Conservation (phyloP, 1,139 yeast genomes). For the Candida tetrigidarum region DNA sequence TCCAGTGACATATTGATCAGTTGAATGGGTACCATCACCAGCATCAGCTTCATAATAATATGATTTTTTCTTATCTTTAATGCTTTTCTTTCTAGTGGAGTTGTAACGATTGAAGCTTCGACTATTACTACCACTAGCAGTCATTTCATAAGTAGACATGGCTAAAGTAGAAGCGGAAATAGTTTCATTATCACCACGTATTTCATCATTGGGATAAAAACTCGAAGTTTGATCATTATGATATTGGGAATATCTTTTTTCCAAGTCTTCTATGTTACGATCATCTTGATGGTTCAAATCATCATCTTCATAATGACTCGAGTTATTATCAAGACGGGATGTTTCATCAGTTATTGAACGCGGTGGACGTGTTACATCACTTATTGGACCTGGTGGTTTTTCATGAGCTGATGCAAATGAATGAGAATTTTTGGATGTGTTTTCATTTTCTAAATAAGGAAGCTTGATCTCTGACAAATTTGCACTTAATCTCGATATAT, state of each 20-base stretch:
- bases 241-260: too few species aligned
- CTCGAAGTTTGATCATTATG: neutral
- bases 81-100: too few species aligned
- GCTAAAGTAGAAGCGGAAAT: slow-evolving; percentile 7
- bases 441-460: slow-evolving; percentile 6
- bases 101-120: slow-evolving; percentile 1
- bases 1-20: slow-evolving; percentile 53
- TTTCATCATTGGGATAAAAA: neutral
- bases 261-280: too few species aligned
- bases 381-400: neutral
- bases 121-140: neutral
- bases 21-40: slow-evolving; percentile 57
- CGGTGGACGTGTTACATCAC: too few species aligned
- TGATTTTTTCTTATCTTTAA: neutral
- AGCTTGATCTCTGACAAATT: slow-evolving; percentile 7
- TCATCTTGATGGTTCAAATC: too few species aligned
- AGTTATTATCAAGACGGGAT: neutral
- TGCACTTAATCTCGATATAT: slow-evolving; percentile 4
- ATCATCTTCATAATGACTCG: slow-evolving; percentile 1
- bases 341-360: neutral
- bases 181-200: slow-evolving; percentile 3
- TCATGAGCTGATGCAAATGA: neutral
- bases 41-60: slow-evolving; percentile 45
- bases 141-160: slow-evolving; percentile 6
- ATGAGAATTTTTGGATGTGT: neutral